These are phyloP conservation scores for Rhodomyrtus tomentosa DNA, from an alignment of 345 rosid genomes.

Conservation along the genomic window DNA sequence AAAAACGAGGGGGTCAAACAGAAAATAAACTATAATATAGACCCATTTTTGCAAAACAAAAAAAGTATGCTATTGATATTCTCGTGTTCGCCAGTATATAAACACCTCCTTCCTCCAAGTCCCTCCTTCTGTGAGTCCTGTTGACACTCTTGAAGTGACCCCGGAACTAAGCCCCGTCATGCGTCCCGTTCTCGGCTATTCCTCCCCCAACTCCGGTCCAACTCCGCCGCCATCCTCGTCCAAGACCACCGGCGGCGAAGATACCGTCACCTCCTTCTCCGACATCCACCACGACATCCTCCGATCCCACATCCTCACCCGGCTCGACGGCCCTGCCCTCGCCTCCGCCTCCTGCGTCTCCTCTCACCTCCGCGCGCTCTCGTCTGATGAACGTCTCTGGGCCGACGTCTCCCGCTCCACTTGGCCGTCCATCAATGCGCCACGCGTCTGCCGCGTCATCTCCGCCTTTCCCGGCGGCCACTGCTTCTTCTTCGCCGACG, in stretches of 20 bases:
- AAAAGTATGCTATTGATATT: neutral
- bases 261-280: conserved; percentile 8
- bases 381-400: conserved; percentile 44
- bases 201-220: neutral
- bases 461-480: conserved; percentile 29
- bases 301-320: conserved; percentile 46
- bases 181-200: neutral
- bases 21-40: neutral
- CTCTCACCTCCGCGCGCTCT: conserved; percentile 31
- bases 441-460: conserved; percentile 20
- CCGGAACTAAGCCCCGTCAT: neutral
- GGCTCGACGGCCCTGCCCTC: conserved; percentile 60
- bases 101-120: neutral
- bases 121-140: neutral
- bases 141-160: neutral
- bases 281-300: conserved; percentile 48
- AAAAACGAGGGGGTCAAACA: neutral
- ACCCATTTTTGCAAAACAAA: neutral
- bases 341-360: conserved; percentile 50
- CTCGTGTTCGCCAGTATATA: neutral
- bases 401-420: conserved; percentile 32
- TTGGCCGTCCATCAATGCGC: conserved; percentile 58
- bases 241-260: neutral
- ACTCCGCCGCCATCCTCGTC: neutral
- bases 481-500: conserved; percentile 63